phyloP scores from a whole-genome alignment of 805 yeast species.

The Yamadazyma endophytica region DNA sequence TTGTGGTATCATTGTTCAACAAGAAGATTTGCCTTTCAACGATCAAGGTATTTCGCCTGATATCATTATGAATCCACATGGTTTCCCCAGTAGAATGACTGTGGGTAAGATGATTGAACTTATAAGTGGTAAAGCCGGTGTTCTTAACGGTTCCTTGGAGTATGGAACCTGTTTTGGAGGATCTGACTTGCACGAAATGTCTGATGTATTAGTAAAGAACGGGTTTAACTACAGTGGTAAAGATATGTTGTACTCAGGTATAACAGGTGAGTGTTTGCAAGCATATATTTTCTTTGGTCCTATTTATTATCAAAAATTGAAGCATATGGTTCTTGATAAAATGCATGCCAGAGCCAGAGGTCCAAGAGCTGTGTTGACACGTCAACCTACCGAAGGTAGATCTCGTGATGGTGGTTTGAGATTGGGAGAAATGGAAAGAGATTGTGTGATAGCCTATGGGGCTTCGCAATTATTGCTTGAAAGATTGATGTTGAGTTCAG shows the following conservation, averaged over 20 bases:
- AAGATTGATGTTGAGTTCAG: constrained; percentile 93
- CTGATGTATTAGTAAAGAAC: constrained; percentile 78
- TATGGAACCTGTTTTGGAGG: constrained; percentile 99
- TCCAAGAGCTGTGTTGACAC: constrained; percentile 94
- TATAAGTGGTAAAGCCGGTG: constrained; percentile 97
- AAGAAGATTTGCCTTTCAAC: constrained; percentile 93
- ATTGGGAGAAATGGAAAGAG: constrained; percentile 99
- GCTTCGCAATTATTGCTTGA: constrained; percentile 93
- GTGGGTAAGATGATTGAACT: constrained; percentile 98
- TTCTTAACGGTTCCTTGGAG: constrained; percentile 82
- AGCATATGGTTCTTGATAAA: constrained; percentile 98
- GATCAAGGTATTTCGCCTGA: constrained; percentile 92
- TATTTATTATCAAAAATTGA: constrained; percentile 93
- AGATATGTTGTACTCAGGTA: constrained; percentile 95
- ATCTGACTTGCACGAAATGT: constrained; percentile 93
- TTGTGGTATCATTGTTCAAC: constrained; percentile 96
- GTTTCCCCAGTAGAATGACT: constrained; percentile 99
- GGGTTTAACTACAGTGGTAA: constrained; percentile 96
- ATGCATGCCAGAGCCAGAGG: constrained; percentile 99
- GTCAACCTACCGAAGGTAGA: constrained; percentile 99
- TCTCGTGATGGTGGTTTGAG: constrained; percentile 98
- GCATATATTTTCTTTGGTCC: constrained; percentile 99
- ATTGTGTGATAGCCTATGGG: constrained; percentile 98
- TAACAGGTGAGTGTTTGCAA: constrained; percentile 94
- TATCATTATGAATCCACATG: constrained; percentile 98